Evolutionary conservation across 1,284 basidiomycete genomes (phyloP), one percentile per base, ranked within the genome.

Genomic region (Hypsizygus ulmarius): DNA sequence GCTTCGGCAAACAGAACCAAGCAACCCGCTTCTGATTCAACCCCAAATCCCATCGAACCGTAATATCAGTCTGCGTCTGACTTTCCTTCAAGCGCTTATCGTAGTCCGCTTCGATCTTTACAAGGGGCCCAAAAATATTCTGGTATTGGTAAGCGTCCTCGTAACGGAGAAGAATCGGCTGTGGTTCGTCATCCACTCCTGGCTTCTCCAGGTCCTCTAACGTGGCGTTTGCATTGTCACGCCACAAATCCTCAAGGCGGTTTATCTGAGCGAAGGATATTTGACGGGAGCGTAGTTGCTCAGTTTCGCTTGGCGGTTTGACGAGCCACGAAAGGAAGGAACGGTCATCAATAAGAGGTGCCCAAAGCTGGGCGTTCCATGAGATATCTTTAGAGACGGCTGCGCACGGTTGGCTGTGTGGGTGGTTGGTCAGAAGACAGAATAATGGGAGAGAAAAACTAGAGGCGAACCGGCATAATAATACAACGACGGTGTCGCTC

Each of bases 71-170:
- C 72, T 99, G 97, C 0, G 95, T 97, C 71, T 99, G 97, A 50
- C 92, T 92, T 67, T 99, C 97, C 70, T 99, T 99, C 61, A 99
- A 78, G 52, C 88, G 84, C 70, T 97, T 96, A 67, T 99, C 97
- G 63, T 98, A 99, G 71, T 99, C 97, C 5, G 97, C 97, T 66
- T 99, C 97, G 60, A 99, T 98, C 74, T 99, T 99, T 66, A 99
- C 96, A 34, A 99, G 79, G 6, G 96, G 96, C 1, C 96, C 96
- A 62, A 98, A 96, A 50, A 99, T 98, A 65, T 98, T 98, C 70
- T 98, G 96, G 66, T 99, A 99, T 66, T 99, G 96, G 65, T 98
- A 98, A 32, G 97, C 96, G 64, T 99, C 97, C 66, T 99, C 96
- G 67, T 99, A 99, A 28, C 85, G 85, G 36, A 93, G 70, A 25